Evolutionary conservation across 2,329 filamentous ascomycete species (phyloP), one percentile per base, ranked within the genome.

Genomic region (Arthroderma sp.): DNA sequence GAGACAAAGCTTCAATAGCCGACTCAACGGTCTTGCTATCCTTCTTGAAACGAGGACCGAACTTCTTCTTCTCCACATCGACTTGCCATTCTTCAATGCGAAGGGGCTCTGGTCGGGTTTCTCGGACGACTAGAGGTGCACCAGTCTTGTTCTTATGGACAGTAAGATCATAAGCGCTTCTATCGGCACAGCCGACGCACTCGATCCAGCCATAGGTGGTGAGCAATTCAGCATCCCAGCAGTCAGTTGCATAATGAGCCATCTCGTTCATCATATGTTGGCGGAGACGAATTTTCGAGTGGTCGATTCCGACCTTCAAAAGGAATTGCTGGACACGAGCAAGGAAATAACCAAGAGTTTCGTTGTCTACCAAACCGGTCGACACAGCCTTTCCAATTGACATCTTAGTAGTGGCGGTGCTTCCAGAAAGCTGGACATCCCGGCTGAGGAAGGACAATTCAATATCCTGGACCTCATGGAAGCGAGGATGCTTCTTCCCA

Each of bases 171-270:
- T 94, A 98, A 15, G 91, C 91, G 61, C 85, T 94, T 57, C 91
- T 80, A 63, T 95, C 89, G 49, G 91, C 91, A 64, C 91, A 96
- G 50, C 91, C 91, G 57, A 96, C 89, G 63, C 89, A 96, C 71
- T 98, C 91, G 51, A 96, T 85, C 91, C 91, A 98, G 62, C 91
- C 91, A 58, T 88, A 88, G 49, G 83, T 88, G 47, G 85, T 96
- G 50, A 83, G 72, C 45, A 98, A 71, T 65, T 98, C 91, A 9
- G 87, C 89, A 65, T 98, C 91, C 91, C 91, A 96, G 70, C 91
- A 98, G 70, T 98, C 91, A 45, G 81, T 77, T 39, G 91, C 91
- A 62, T 98, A 98, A 67, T 98, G 91, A 10, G 91, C 81, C 81
- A 85, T 85, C 61, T 85, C 81, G 55, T 85, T 85, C 42, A 76